Percentiles rank a stretch among this genome's conserved stretches.
These are phyloP conservation scores for Jatropha curcas DNA, from an alignment of 345 rosid genomes.

Conservation along the genomic window DNA sequence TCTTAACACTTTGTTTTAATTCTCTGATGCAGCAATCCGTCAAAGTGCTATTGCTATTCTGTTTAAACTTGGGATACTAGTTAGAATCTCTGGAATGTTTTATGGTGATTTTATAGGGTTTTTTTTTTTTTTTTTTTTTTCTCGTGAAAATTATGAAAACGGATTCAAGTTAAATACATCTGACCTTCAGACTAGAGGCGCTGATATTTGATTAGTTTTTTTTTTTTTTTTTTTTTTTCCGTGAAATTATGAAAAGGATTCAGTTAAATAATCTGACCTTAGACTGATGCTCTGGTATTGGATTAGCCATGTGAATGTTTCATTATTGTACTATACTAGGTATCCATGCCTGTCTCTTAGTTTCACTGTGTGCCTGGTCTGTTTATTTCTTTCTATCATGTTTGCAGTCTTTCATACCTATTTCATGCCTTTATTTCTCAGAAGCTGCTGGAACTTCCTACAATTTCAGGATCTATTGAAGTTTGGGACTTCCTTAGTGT, in stretches of 20 bases:
- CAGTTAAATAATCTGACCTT: background rate
- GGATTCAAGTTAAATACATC: no score
- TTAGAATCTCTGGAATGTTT: no score
- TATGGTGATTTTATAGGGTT: no score
- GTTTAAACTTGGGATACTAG: no score
- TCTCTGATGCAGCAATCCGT: no score
- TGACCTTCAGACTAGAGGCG: no score
- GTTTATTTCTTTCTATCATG: background rate
- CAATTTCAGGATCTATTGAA: conserved; percentile 92
- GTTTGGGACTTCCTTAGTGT: conserved; percentile 98
- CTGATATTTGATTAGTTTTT: no score
- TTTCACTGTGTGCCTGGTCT: conserved; percentile 11
- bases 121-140: no score
- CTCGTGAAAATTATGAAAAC: no score
- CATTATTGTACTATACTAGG: background rate
- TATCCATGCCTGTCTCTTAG: background rate
- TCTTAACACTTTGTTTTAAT: no score
- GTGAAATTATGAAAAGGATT: background rate
- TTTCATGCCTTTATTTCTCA: conserved; percentile 38
- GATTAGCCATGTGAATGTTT: background rate
- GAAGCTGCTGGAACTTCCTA: conserved; percentile 89
- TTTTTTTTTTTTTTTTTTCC: background rate
- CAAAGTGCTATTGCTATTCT: no score
- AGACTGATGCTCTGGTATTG: background rate
- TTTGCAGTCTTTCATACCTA: conserved; percentile 6